Evolutionary conservation across 73 alveolate species (phyloP).

Genomic region (Tetrahymena elliotti): DNA sequence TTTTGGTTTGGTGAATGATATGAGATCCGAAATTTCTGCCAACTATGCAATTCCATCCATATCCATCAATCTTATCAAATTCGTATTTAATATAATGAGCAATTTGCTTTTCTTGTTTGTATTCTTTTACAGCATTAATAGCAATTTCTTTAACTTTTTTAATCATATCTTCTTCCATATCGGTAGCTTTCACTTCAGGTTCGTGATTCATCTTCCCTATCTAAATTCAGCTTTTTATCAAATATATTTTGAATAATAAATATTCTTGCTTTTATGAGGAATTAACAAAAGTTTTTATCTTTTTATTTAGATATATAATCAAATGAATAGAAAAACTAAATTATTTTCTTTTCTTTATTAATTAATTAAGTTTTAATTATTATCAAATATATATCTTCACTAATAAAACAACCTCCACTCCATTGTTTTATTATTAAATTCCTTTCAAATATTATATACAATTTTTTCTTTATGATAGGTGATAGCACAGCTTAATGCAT

Average conservation of each 20-base stretch:
- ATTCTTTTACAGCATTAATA: constrained; percentile 13
- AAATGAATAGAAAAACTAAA: background rate
- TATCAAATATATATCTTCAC: background rate
- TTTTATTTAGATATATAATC: background rate
- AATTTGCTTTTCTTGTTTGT: constrained; percentile 16
- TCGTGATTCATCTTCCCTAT: constrained; percentile 1
- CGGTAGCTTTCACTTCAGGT: constrained; percentile 23
- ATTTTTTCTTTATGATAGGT: too few species aligned
- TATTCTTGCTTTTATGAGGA: background rate
- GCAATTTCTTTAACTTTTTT: constrained; percentile 27
- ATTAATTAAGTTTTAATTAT: background rate
- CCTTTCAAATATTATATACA: background rate
- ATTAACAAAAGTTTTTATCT: background rate
- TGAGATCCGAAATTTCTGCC: constrained; percentile 82
- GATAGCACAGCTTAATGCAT: too few species aligned
- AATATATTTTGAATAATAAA: background rate
- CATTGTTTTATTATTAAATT: too few species aligned
- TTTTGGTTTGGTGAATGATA: constrained; percentile 65
- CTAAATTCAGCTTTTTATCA: background rate
- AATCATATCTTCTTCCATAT: constrained; percentile 33
- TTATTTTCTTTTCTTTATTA: background rate
- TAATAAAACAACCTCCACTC: background rate
- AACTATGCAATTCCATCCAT: constrained; percentile 67
- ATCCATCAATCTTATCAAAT: constrained; percentile 31
- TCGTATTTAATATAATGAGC: constrained; percentile 33